Evolutionary conservation across 2,329 filamentous ascomycete genomes (phyloP), one percentile per base, ranked within the genome.

Genomic region (Rutstroemia sp.): DNA sequence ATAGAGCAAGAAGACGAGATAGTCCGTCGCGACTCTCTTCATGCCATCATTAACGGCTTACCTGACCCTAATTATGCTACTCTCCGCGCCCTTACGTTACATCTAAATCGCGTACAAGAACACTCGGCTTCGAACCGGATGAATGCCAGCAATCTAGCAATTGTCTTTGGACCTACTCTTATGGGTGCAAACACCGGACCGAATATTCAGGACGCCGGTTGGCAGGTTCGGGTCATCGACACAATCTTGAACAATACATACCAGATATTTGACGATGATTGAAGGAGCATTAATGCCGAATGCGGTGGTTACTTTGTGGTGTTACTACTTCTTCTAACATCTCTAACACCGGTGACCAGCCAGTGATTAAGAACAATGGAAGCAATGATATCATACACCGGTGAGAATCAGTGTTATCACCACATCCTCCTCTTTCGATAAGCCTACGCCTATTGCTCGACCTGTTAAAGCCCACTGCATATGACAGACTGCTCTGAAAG

Each of bases 21-120:
- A 18, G 81, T 90, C 62, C 87, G 94, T 42, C 83, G 94, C 50
- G 94, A 99, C 72, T 90, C 88, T 1, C 79, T 97, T 58, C 94
- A 99, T 71, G 92, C 91, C 59, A 87, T 95, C 60, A 95, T 99
- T 75, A 99, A 99, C 71, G 86, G 80, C 63, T 80, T 99, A 5
- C 94, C 94, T 0, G 94, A 99, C 71, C 89, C 94, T 10, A 96
- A 99, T 72, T 99, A 99, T 70, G 94, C 94, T 25, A 99, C 94
- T 0, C 78, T 99, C 41, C 83, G 94, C 39, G 90, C 91, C 8
- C 73, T 99, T 51, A 84, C 88, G 16, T 76, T 99, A 67, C 94
- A 99, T 71, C 77, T 99, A 47, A 83, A 94, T 72, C 83, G 92
- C 49, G 85, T 97, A 8, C 89, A 91, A 73, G 86, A 95, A 67